Conservation (phyloP, 2,329 filamentous ascomycete species). For the Tolypocladium guangdongense region DNA sequence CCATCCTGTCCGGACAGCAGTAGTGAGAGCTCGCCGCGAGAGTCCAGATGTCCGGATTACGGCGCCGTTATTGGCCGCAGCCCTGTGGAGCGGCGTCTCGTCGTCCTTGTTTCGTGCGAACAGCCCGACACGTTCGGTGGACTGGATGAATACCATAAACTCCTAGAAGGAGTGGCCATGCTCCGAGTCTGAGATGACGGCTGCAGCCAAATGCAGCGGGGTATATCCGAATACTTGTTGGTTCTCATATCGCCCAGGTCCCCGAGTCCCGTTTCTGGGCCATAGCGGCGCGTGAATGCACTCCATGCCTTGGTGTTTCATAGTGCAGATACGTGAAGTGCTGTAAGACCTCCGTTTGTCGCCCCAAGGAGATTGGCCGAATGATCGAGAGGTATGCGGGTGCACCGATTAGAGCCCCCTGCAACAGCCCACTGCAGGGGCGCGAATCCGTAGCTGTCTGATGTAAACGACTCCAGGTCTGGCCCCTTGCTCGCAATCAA, state of each 20-base stretch:
- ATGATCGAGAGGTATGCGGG: not conserved
- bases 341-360: not conserved
- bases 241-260: not conserved
- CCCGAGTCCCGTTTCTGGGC: not conserved
- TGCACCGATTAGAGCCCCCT: not conserved
- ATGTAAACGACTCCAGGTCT: not conserved
- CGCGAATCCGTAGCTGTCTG: not conserved
- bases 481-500: not conserved
- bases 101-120: not conserved
- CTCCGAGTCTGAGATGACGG: not conserved
- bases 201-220: not conserved
- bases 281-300: not conserved
- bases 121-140: not conserved
- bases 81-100: not conserved
- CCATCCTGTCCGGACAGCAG: not conserved
- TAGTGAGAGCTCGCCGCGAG: not conserved
- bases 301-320: not conserved
- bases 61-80: not conserved
- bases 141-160: not conserved
- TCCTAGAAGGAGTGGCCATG: not conserved
- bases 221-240: not conserved
- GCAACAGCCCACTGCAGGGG: not conserved
- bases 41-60: not conserved
- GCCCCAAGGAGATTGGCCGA: not conserved
- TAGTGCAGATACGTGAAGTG: not conserved